Base-by-base conservation (phyloP, 2,329 filamentous ascomycete genomes). In the Nigrospora oryzae region DNA sequence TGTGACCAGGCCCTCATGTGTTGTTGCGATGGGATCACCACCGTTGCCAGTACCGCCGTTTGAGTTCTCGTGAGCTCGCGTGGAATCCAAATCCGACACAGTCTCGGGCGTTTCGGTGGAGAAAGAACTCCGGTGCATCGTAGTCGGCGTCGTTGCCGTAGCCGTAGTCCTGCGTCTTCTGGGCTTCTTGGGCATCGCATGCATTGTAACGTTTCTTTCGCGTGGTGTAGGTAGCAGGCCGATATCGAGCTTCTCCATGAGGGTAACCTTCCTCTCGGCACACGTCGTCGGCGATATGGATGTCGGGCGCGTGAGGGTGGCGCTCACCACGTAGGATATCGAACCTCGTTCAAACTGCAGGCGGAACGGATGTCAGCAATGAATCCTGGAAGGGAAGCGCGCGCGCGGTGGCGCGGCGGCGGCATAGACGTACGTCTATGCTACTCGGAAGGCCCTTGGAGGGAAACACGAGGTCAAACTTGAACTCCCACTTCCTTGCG, bases 281-380 rank as follows among this genome's bases (percentile, higher is more conserved):
- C 80, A 85, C 11, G 83, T 76, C 3, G 84, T 89, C 2, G 91
- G 84, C 13, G 84, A 77, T 49, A 96, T 94, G 6, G 89, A 83
- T 0, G 86, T 93, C 16, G 93, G 91, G 46, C 89, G 81, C 16
- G 91, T 97, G 46, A 97, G 65, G 10, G 89, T 96, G 31, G 91
- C 85, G 6, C 88, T 91, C 55, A 97, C 78, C 69, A 91, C 81
- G 66, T 97, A 98, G 16, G 86, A 84, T 56, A 98, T 88, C 2
- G 88, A 90, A 33, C 93, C 93, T 59, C 91, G 83, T 66, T 97
- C 93, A 63, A 98, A 98, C 89, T 97, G 16, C 33, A 36, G 30
- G 19, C 38, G 37, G 43, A 45, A 37, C 15, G 33, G 13, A 32
- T 36, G 23, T 36, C 34, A 36, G 34, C 34, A 36, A 43, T 35